phyloP scores from a whole-genome alignment of 495 filamentous ascomycete genomes.

The Tuber umbilicatum region DNA sequence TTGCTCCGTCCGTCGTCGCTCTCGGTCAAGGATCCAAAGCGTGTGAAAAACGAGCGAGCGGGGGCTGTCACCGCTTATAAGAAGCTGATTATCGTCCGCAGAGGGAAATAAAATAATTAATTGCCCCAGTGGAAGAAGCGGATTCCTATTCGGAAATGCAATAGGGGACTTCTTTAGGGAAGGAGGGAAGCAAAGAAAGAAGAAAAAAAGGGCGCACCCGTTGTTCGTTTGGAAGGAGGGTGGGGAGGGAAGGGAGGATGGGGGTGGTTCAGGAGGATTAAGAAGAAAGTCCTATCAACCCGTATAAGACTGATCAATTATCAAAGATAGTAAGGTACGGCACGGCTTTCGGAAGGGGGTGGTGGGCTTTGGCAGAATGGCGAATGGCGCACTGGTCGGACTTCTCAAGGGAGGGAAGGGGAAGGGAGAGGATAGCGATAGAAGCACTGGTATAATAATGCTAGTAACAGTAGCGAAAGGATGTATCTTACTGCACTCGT shows the following conservation, averaged over 20 bases:
- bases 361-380: neutral
- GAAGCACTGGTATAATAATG: neutral
- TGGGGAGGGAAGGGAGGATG: neutral
- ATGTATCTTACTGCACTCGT: neutral
- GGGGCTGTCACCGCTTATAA: conserved; percentile 31
- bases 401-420: neutral
- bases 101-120: conserved; percentile 17
- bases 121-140: conserved; percentile 12
- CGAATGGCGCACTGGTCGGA: neutral
- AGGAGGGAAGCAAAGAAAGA: neutral
- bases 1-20: neutral
- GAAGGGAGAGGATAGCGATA: neutral
- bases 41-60: conserved; percentile 11
- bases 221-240: neutral
- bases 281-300: neutral
- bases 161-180: neutral
- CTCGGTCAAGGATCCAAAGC: neutral
- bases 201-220: neutral
- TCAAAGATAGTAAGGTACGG: neutral
- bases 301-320: neutral
- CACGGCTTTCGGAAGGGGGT: conserved; percentile 1
- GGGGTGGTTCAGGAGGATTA: neutral
- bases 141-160: neutral
- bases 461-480: neutral
- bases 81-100: neutral